Evolutionary conservation across 345 rosid species (phyloP).

Genomic region (Limnanthes douglasii): DNA sequence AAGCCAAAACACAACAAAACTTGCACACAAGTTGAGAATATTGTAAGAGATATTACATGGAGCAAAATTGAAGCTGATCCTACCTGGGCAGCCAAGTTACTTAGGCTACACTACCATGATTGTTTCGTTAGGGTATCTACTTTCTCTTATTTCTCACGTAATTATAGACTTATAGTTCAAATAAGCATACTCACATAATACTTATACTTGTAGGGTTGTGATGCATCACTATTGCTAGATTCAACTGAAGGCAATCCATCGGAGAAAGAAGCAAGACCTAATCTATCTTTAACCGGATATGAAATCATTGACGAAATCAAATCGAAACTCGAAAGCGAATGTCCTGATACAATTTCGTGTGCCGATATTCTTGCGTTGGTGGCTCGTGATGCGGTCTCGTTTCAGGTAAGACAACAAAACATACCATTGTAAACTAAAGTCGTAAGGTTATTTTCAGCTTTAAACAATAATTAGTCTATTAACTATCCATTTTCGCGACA

Average conservation of each 20-base stretch:
- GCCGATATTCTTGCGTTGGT: slow-evolving; percentile 48
- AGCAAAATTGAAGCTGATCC: slow-evolving; percentile 13
- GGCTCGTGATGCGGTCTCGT: slow-evolving; percentile 47
- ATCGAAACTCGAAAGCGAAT: slow-evolving; percentile 20
- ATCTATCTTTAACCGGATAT: slow-evolving; percentile 25
- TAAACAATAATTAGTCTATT: neutral
- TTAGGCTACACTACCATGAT: slow-evolving; percentile 50
- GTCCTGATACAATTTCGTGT: slow-evolving; percentile 39
- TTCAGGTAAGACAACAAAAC: slow-evolving; percentile 14
- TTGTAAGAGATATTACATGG: slow-evolving; percentile 20
- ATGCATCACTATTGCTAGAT: slow-evolving; percentile 37
- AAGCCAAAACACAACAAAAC: slow-evolving; percentile 4
- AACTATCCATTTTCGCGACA: neutral
- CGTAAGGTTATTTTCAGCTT: neutral
- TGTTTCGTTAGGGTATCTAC: slow-evolving; percentile 42
- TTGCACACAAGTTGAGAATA: slow-evolving; percentile 24
- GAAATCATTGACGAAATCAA: slow-evolving; percentile 52
- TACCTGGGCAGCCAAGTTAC: slow-evolving; percentile 29
- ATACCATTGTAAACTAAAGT: neutral
- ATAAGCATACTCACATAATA: neutral
- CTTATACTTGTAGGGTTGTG: slow-evolving; percentile 33
- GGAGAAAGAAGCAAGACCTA: slow-evolving; percentile 49
- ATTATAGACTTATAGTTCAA: neutral
- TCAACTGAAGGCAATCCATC: slow-evolving; percentile 11
- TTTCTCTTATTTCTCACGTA: neutral